Evolutionary conservation across 1,284 basidiomycete genomes (phyloP).

Genomic region (Marasmius oreades): DNA sequence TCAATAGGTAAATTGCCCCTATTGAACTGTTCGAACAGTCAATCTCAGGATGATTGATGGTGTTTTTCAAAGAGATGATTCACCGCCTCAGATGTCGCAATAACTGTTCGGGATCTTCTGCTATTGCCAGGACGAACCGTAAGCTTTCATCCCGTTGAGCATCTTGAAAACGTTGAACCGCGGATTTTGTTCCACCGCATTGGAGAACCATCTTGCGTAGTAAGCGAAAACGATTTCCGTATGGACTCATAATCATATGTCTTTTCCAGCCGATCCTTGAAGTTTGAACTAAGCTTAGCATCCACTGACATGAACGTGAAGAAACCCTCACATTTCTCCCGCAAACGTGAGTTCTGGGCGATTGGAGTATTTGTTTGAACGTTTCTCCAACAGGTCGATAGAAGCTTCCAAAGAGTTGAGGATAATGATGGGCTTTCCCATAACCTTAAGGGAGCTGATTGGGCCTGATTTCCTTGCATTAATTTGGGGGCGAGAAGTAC

Average conservation of each 20-base stretch:
- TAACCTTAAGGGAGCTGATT: conserved; percentile 21
- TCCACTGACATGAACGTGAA: background rate
- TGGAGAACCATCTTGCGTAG: conserved; percentile 22
- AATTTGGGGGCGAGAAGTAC: background rate
- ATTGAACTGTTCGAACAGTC: conserved; percentile 15
- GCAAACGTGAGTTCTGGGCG: conserved; percentile 24
- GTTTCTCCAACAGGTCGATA: conserved; percentile 26
- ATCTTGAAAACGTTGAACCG: conserved; percentile 14
- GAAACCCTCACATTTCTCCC: conserved; percentile 17
- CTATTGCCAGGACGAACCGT: conserved; percentile 21
- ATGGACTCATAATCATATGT: conserved; percentile 25
- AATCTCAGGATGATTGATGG: background rate
- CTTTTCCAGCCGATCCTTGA: conserved; percentile 26
- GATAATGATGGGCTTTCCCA: conserved; percentile 24
- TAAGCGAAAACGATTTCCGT: conserved; percentile 22
- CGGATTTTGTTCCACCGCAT: conserved; percentile 20
- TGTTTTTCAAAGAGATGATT: background rate
- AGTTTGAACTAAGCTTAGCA: background rate
- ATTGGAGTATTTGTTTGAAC: conserved; percentile 23
- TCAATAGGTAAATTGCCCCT: conserved; percentile 24
- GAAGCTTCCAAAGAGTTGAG: conserved; percentile 25
- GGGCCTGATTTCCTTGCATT: conserved; percentile 18
- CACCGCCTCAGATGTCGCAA: conserved; percentile 22
- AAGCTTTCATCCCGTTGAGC: conserved; percentile 23
- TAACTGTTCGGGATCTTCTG: conserved; percentile 20